phyloP scores from a whole-genome alignment of 2,329 filamentous ascomycete species.

The Orbilia blumenaviensis region DNA sequence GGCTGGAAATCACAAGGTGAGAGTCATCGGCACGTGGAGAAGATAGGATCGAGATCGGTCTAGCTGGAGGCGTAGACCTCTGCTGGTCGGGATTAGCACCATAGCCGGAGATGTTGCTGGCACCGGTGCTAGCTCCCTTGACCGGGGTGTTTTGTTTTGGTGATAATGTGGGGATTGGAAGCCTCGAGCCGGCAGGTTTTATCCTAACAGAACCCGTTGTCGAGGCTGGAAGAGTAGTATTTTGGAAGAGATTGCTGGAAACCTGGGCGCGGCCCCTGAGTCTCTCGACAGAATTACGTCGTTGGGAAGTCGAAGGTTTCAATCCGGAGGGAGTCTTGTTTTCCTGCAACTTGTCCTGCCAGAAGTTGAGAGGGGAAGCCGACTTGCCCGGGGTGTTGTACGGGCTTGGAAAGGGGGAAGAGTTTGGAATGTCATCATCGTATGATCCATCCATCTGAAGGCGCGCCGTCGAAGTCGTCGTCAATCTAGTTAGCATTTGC shows the following conservation, averaged over 20 bases:
- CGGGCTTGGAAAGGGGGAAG: conserved; percentile 56
- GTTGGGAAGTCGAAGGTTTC: conserved; percentile 70
- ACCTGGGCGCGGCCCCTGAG: conserved; percentile 93
- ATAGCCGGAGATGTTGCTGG: conserved; percentile 62
- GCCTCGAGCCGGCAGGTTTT: conserved; percentile 79
- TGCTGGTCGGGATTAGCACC: conserved; percentile 54
- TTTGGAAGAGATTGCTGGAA: conserved; percentile 98
- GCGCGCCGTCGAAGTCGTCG: background rate
- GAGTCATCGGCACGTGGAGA: conserved; percentile 53
- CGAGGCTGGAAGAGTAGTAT: conserved; percentile 77
- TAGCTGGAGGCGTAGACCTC: conserved; percentile 55
- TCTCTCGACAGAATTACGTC: conserved; percentile 92
- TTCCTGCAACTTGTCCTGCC: conserved; percentile 83
- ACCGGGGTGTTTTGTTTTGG: conserved; percentile 69
- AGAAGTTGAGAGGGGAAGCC: conserved; percentile 85
- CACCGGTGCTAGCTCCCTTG: conserved; percentile 67
- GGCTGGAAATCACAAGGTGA: conserved; percentile 67
- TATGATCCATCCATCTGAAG: conserved; percentile 35
- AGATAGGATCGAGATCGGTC: conserved; percentile 57
- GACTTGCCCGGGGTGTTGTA: conserved; percentile 51
- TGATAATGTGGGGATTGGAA: conserved; percentile 65
- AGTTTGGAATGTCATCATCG: conserved; percentile 57
- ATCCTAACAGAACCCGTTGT: conserved; percentile 68
- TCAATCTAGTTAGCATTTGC: too few species aligned
- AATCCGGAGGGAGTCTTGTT: conserved; percentile 67